Evolutionary conservation across 805 yeast species (phyloP).

Genomic region (Maudiozyma pseudohumilis): DNA sequence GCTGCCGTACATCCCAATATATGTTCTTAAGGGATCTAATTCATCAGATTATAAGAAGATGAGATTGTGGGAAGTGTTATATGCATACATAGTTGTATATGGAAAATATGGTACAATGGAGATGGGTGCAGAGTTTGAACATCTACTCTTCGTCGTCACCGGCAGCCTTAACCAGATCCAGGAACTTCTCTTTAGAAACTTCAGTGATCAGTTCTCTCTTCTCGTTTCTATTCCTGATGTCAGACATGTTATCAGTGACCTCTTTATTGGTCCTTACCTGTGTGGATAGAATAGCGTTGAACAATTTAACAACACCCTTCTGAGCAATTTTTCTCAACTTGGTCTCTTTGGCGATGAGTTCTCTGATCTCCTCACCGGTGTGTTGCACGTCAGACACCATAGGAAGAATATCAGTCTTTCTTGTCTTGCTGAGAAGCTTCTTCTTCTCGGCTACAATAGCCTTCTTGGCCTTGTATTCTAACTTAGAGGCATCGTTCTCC

Average conservation of each 20-base stretch:
- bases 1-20: too few relatives aligned
- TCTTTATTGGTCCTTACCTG: conserved; percentile 54
- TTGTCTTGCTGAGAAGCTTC: conserved; percentile 50
- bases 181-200: conserved; percentile 78
- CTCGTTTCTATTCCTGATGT: conserved; percentile 38
- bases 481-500: conserved; percentile 67
- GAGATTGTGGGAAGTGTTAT: too few relatives aligned
- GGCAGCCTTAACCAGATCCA: conserved; percentile 78
- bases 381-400: conserved; percentile 38
- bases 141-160: conserved; percentile 34
- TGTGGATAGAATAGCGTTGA: conserved; percentile 73
- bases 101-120: neutral
- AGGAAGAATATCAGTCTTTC: conserved; percentile 63
- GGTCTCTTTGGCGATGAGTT: conserved; percentile 55
- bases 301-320: conserved; percentile 75
- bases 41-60: too few relatives aligned
- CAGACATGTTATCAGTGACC: conserved; percentile 36
- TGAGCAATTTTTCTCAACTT: conserved; percentile 72
- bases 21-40: too few relatives aligned
- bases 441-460: conserved; percentile 63
- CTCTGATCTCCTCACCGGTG: conserved; percentile 35
- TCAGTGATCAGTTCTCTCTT: conserved; percentile 51
- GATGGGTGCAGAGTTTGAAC: neutral
- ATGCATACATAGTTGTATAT: neutral
- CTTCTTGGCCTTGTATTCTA: conserved; percentile 76